A percentile compares a stretch with the other conserved stretches of the same genome.
These are phyloP conservation scores for thale cress (Arabidopsis thaliana) DNA, from an alignment of 345 rosid species.

Conservation along the genomic window DNA sequence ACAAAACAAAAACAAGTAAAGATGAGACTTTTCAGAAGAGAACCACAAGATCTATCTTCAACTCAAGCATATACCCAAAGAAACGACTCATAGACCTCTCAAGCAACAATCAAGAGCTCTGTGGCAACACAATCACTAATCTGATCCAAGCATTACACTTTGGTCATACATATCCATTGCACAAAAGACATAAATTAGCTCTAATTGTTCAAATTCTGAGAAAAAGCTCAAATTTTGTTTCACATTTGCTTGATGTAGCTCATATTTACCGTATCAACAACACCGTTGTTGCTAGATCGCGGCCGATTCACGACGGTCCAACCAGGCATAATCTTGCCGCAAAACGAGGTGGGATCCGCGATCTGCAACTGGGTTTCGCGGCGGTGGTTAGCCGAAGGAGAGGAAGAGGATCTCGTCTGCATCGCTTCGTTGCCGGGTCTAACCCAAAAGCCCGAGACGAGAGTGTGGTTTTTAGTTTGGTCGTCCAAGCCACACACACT, in stretches of 20 bases:
- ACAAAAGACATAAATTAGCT: background rate
- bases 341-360: conserved; percentile 28
- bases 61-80: background rate
- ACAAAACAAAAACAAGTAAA: background rate
- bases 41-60: background rate
- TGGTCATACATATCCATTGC: background rate
- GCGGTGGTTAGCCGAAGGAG: conserved; percentile 6
- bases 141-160: conserved; percentile 14
- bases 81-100: conserved; percentile 7
- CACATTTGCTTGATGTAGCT: conserved; percentile 9
- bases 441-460: conserved; percentile 37
- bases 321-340: conserved; percentile 13
- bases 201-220: background rate
- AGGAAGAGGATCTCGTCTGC: conserved; percentile 47
- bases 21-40: background rate
- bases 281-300: conserved; percentile 10
- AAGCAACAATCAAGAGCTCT: conserved; percentile 5
- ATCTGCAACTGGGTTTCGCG: conserved; percentile 42
- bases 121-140: background rate
- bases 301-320: conserved; percentile 31
- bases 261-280: conserved; percentile 30
- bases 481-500: conserved; percentile 2
- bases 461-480: conserved; percentile 27
- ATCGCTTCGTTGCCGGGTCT: conserved; percentile 26
- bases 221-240: background rate